Conservation (phyloP, 2,329 filamentous ascomycete genomes). For the Xylariaceae sp. region DNA sequence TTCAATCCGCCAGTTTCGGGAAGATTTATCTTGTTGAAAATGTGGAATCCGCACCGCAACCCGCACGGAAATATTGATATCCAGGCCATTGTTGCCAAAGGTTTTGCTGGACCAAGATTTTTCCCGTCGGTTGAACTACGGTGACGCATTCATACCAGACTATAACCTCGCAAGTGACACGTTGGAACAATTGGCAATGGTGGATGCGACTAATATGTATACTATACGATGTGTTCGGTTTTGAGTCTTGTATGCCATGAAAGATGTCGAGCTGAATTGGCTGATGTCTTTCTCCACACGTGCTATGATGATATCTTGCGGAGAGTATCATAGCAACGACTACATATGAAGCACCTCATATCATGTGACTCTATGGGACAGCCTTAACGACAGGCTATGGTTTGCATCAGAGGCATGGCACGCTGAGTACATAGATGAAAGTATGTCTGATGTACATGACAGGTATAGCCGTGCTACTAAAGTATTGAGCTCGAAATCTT, state of each 20-base stretch:
- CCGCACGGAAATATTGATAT: constrained; percentile 80
- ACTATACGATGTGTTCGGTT: neutral
- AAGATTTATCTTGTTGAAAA: constrained; percentile 84
- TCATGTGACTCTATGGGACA: too few relatives aligned
- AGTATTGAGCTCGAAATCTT: too few relatives aligned
- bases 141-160: constrained; percentile 42
- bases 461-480: too few relatives aligned
- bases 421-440: too few relatives aligned
- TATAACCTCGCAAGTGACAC: neutral
- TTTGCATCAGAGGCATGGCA: too few relatives aligned
- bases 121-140: constrained; percentile 73
- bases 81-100: constrained; percentile 81
- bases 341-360: too few relatives aligned
- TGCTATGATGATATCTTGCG: too few relatives aligned
- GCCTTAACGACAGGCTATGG: too few relatives aligned
- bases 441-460: too few relatives aligned
- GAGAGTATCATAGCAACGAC: neutral
- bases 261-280: neutral
- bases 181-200: constrained; percentile 1
- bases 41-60: constrained; percentile 80
- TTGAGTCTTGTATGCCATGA: neutral
- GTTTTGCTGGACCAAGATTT: constrained; percentile 84
- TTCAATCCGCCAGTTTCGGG: constrained; percentile 85
- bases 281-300: neutral
- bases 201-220: neutral